phyloP scores from a whole-genome alignment of 2,329 filamentous ascomycete genomes.

The Graphilbum sp. region DNA sequence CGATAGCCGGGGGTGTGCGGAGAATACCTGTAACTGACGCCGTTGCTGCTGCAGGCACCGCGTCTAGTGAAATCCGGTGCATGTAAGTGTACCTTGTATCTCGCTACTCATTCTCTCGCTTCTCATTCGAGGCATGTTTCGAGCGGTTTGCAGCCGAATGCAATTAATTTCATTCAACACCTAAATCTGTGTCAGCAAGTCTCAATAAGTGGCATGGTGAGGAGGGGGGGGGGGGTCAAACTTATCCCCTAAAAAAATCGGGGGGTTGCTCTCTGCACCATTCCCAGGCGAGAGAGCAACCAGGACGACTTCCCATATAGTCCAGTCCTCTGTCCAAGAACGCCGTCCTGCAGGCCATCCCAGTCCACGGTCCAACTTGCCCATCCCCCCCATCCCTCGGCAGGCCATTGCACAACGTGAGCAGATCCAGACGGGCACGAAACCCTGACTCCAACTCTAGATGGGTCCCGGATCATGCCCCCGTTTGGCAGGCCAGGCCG shows the following conservation, averaged over 20 bases:
- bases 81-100: no score
- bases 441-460: constrained; percentile 86
- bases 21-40: no score
- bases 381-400: no score
- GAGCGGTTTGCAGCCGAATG: not conserved
- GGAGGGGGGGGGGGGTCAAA: constrained; percentile 10
- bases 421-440: constrained; percentile 63
- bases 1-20: no score
- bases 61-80: no score
- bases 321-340: constrained; percentile 19
- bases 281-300: constrained; percentile 33
- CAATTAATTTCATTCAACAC: not conserved
- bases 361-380: not conserved
- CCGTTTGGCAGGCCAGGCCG: not conserved
- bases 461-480: constrained; percentile 54
- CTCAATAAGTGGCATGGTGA: not conserved
- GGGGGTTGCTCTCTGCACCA: constrained; percentile 31
- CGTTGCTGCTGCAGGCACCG: no score
- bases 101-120: no score
- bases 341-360: not conserved
- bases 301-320: constrained; percentile 25
- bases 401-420: not conserved
- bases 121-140: not conserved
- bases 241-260: constrained; percentile 30
- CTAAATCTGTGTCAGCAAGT: not conserved